Percentiles rank a stretch among this genome's conserved stretches.
These are phyloP conservation scores for Mucor racemosus DNA, from an alignment of 371 early-diverging fungal species.

Conservation along the genomic window DNA sequence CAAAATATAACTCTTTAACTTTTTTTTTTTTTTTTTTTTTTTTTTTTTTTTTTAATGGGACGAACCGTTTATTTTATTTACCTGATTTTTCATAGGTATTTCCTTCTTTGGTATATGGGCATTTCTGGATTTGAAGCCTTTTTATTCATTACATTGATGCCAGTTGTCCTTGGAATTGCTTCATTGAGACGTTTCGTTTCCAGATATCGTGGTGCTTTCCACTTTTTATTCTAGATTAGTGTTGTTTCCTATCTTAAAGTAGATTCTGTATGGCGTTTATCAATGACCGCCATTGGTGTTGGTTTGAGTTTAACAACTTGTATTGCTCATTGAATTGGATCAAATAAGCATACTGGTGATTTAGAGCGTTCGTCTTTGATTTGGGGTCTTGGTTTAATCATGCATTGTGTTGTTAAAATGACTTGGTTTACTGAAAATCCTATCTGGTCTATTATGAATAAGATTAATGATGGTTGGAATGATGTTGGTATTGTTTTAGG, in stretches of 20 bases:
- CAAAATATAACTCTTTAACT: too few species aligned
- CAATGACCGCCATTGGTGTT: conserved; percentile 63
- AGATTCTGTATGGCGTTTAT: conserved; percentile 67
- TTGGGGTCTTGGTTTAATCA: conserved; percentile 70
- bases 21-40: not conserved
- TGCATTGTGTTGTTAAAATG: conserved; percentile 74
- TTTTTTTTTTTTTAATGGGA: too few species aligned
- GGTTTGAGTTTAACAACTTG: conserved; percentile 64
- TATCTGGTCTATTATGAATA: conserved; percentile 82
- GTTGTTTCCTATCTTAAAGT: conserved; percentile 61
- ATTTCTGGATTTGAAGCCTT: conserved; percentile 82
- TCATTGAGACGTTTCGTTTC: conserved; percentile 61
- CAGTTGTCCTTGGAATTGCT: conserved; percentile 67
- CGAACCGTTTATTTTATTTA: too few species aligned
- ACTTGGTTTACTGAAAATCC: conserved; percentile 82
- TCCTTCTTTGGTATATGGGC: conserved; percentile 88
- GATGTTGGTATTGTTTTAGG: conserved; percentile 66
- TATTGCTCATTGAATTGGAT: conserved; percentile 63
- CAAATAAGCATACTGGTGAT: conserved; percentile 54
- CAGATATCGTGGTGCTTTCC: conserved; percentile 62
- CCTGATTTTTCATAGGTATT: conserved; percentile 48
- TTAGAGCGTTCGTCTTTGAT: conserved; percentile 67
- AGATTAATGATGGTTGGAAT: conserved; percentile 73
- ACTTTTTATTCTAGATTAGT: conserved; percentile 65
- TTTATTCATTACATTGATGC: conserved; percentile 65